Evolutionary conservation across 2,329 filamentous ascomycete genomes (phyloP), one percentile per base, ranked within the genome.

Genomic region (Cytospora schulzeri): DNA sequence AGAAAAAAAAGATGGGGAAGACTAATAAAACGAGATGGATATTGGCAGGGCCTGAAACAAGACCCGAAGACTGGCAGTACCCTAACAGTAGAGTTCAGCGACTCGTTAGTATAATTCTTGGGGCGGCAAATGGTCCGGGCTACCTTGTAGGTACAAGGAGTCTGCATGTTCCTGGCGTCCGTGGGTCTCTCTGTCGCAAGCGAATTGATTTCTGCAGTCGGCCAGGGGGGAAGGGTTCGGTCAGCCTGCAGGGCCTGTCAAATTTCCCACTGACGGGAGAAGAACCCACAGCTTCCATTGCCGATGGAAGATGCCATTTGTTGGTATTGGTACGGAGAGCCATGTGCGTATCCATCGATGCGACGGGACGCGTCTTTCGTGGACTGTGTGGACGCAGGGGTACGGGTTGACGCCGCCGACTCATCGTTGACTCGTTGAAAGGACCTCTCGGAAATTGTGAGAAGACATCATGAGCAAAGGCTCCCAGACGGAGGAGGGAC

Each of bases 1-100:
- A 31, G 45, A 45, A 53, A 60, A 60, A 60, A 56, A 56, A 35
- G 45, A 51, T 56, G 51, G 60, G 61, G 60, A 57, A 58, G 60
- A 50, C 54, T 41, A 60, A 64, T 64, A 60, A 64, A 64, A 64
- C 53, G 51, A 52, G 53, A 64, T 64, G 62, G 62, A 60, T 64
- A 64, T 60, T 54, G 57, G 59, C 62, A 64, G 57, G 62, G 57
- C 45, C 57, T 64, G 62, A 61, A 64, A 62, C 60, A 45, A 38
- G 24, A 4, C 52, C 60, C 26, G 52, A 48, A 14, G n/a, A 22
- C 45, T 48, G 7, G n/a, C n/a, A 19, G 45, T 48, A 48, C 45
- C 45, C 22, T 24, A 19, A 8, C 22, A 48, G 45, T 48, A 48
- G 45, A 48, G n/a, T 24, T 19, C 45, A 14, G 45, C n/a, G 45